Evolutionary conservation across 1,284 basidiomycete species (phyloP).

Genomic region (Sporisorium graminicola): DNA sequence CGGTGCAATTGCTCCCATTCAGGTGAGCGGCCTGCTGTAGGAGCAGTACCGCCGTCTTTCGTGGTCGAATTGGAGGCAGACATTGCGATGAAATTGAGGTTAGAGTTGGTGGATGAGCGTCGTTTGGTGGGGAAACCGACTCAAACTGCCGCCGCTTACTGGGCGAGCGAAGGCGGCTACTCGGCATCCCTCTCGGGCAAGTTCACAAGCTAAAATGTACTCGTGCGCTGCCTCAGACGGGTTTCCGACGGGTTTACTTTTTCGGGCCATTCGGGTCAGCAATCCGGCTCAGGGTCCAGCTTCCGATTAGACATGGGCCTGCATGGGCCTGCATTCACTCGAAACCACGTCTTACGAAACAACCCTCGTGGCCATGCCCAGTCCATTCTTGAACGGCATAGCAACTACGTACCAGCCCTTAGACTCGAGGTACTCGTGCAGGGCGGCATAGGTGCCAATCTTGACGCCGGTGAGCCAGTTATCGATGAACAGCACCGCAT

Average conservation of each 20-base stretch:
- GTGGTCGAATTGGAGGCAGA: neutral
- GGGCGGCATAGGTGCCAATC: slow-evolving; percentile 28
- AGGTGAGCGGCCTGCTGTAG: slow-evolving; percentile 3
- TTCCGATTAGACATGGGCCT: neutral
- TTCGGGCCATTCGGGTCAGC: neutral
- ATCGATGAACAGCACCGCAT: slow-evolving; percentile 44
- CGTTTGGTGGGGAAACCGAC: too few relatives aligned
- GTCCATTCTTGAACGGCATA: slow-evolving; percentile 47
- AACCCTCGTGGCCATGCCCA: slow-evolving; percentile 37
- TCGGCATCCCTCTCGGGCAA: slow-evolving; percentile 7
- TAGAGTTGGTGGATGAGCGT: too few relatives aligned
- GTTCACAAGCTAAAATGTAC: neutral
- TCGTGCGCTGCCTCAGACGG: too few relatives aligned
- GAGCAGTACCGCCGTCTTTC: neutral
- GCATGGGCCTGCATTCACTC: too few relatives aligned
- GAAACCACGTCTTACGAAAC: slow-evolving; percentile 7
- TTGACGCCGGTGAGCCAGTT: slow-evolving; percentile 38
- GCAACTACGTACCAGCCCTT: slow-evolving; percentile 38
- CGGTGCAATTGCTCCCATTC: slow-evolving; percentile 30
- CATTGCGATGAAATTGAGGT: too few relatives aligned
- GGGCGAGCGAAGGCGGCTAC: slow-evolving; percentile 4
- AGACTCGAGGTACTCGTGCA: slow-evolving; percentile 35
- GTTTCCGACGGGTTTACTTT: too few relatives aligned
- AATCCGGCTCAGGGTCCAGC: slow-evolving; percentile 5
- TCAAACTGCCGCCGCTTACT: too few relatives aligned